These are phyloP conservation scores for Fusarium sp. DNA, from an alignment of 2,329 filamentous ascomycete species.

Conservation along the genomic window DNA sequence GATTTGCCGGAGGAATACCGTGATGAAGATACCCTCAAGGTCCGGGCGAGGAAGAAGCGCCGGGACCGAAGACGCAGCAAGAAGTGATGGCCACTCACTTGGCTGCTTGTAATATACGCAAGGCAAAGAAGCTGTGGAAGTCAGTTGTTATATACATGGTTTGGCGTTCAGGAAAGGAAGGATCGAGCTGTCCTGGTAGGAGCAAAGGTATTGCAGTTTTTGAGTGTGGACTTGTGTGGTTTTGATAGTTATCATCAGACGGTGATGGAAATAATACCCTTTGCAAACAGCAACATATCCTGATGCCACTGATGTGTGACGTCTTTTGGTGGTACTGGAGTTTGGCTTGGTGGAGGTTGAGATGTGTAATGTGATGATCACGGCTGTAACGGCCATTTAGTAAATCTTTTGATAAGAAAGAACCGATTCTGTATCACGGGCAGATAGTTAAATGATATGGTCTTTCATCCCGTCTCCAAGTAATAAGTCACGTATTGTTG, in stretches of 20 bases:
- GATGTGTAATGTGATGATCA: background rate
- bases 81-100: conserved; percentile 46
- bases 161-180: conserved; percentile 42
- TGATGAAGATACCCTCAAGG: conserved; percentile 66
- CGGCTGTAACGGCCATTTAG: background rate
- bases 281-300: background rate
- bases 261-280: conserved; percentile 8
- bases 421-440: background rate
- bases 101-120: conserved; percentile 38
- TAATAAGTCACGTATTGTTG: background rate
- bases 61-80: conserved; percentile 67
- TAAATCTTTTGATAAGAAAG: background rate
- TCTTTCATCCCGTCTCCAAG: background rate
- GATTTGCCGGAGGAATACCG: conserved; percentile 75
- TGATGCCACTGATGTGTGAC: conserved; percentile 6
- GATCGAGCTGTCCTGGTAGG: conserved; percentile 22
- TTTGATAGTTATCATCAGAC: conserved; percentile 15
- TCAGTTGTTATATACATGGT: conserved; percentile 26
- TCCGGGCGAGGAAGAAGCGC: conserved; percentile 72
- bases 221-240: conserved; percentile 12
- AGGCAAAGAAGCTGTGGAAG: conserved; percentile 22
- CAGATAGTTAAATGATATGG: background rate
- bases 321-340: conserved; percentile 8
- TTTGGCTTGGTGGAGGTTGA: background rate
- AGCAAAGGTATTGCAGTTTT: conserved; percentile 20